These are phyloP conservation scores for Elongisporangium prolatum DNA, from an alignment of 352 stramenopile genomes.

Conservation along the genomic window DNA sequence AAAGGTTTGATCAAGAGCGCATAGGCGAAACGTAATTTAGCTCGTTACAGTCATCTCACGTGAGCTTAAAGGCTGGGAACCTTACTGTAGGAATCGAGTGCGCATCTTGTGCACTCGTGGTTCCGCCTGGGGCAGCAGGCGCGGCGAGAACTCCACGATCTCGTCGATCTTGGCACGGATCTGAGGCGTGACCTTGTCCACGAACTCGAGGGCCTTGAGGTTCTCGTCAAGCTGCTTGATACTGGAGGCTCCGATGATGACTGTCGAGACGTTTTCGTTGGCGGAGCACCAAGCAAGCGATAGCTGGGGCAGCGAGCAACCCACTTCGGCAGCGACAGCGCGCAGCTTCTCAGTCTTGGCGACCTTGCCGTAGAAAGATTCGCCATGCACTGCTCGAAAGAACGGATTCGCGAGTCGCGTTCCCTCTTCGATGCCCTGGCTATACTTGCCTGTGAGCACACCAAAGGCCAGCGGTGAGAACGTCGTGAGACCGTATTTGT, in stretches of 20 bases:
- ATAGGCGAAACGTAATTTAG: conserved; percentile 2
- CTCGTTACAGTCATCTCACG: background rate
- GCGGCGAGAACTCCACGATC: conserved; percentile 44
- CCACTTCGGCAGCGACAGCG: conserved; percentile 37
- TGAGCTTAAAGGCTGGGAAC: background rate
- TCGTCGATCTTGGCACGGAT: conserved; percentile 57
- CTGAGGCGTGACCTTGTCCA: conserved; percentile 56
- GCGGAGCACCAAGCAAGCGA: conserved; percentile 43
- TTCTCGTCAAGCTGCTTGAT: conserved; percentile 62
- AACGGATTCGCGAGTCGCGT: conserved; percentile 16
- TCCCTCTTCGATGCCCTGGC: conserved; percentile 17
- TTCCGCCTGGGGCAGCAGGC: conserved; percentile 13
- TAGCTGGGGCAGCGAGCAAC: conserved; percentile 46
- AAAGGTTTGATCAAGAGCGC: conserved; percentile 20
- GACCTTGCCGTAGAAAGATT: conserved; percentile 27
- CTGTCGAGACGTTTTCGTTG: conserved; percentile 49
- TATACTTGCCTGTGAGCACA: conserved; percentile 67
- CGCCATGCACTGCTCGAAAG: background rate
- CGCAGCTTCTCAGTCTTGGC: conserved; percentile 40
- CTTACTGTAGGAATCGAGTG: background rate
- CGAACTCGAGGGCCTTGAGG: conserved; percentile 39
- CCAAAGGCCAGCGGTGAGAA: conserved; percentile 31
- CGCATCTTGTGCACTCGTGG: conserved; percentile 18
- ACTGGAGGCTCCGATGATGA: conserved; percentile 47
- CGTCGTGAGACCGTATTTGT: conserved; percentile 39